A percentile compares a stretch with the other conserved stretches of the same genome.
phyloP scores from a whole-genome alignment of 768 basidiomycete species.

The Mycena rebaudengoi region DNA sequence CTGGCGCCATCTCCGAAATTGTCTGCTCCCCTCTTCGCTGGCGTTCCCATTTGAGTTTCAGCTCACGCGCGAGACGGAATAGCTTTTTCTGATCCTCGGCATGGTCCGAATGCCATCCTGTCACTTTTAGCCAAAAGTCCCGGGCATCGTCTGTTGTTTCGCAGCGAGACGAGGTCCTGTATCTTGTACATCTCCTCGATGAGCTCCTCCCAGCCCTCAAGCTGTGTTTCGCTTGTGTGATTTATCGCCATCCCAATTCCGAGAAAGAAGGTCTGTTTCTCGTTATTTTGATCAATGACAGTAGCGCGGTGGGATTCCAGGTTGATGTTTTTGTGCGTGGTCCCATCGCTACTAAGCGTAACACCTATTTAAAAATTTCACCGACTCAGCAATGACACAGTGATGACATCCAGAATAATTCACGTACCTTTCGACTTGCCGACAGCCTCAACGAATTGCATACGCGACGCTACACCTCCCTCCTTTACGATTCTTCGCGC shows the following conservation, averaged over 20 bases:
- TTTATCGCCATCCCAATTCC: slow-evolving; percentile 1
- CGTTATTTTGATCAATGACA: not conserved
- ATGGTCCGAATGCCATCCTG: slow-evolving; percentile 27
- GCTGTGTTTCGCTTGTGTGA: slow-evolving; percentile 33
- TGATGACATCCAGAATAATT: not conserved
- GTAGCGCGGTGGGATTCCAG: slow-evolving; percentile 20
- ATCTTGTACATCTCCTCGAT: slow-evolving; percentile 1
- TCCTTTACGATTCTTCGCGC: not conserved
- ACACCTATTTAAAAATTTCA: slow-evolving; percentile 8
- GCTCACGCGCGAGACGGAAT: not conserved
- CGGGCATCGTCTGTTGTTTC: not conserved
- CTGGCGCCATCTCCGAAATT: not conserved
- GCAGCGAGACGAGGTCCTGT: not conserved
- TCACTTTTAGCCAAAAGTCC: slow-evolving; percentile 12
- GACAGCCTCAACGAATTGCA: not conserved
- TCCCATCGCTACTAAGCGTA: slow-evolving; percentile 26
- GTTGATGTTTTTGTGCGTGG: slow-evolving; percentile 23
- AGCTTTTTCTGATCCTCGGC: slow-evolving; percentile 33
- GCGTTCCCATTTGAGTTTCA: not conserved
- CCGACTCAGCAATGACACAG: not conserved
- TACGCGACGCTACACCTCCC: not conserved
- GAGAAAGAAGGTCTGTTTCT: not conserved
- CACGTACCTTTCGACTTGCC: not conserved
- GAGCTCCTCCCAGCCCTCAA: slow-evolving; percentile 21
- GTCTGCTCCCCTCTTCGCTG: not conserved